Base-by-base conservation (phyloP, 768 basidiomycete genomes). In the Collybia sp. region DNA sequence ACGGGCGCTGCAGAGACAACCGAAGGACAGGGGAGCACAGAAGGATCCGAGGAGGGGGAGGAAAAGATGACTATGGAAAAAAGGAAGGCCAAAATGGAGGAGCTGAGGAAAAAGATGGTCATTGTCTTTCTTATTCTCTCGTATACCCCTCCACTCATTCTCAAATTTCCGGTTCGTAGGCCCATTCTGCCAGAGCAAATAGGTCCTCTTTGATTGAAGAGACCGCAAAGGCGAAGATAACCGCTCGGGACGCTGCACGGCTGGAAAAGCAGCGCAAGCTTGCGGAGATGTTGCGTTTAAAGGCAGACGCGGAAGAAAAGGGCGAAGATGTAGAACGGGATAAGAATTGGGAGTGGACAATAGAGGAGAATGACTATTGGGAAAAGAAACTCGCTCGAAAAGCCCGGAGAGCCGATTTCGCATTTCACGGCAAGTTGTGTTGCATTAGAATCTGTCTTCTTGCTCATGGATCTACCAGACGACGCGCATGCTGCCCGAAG, bases 301-400 rank as follows among this genome's bases (percentile, higher is more conserved):
- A 93, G 65, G 83, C 86, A 2, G 89, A 94, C 51, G 93, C 93
- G 1, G 88, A 90, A 63, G 93, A 92, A 43, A 73, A 79, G 0
- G 95, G 93, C n/a, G 91, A 93, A 62, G 94, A 97, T 60, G 71
- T 91, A 5, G 91, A 95, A 62, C 69, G 93, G 50, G 78, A 80
- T 59, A 92, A 90, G 76, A 92, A 93, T 58, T 97, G 93, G 93
- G 89, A 92, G 56, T 93, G 88, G 72, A 88, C 88, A 19, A 82
- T 96, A 47, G 92, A 97, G 67, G 92, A 97, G 66, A 95, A 93
- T 59, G 93, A 98, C 50, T 75, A 82, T 46, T 99, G 96, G 96
- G 93, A 96, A 70, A 88, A 88, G 74, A 92, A 93, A 63, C 63
- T 79, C 54, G 84, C 82, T 18, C 69, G 85, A 57, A 97, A 93